These are phyloP conservation scores for Leccinum subtestaceum DNA, from an alignment of 768 basidiomycete species.

Conservation along the genomic window DNA sequence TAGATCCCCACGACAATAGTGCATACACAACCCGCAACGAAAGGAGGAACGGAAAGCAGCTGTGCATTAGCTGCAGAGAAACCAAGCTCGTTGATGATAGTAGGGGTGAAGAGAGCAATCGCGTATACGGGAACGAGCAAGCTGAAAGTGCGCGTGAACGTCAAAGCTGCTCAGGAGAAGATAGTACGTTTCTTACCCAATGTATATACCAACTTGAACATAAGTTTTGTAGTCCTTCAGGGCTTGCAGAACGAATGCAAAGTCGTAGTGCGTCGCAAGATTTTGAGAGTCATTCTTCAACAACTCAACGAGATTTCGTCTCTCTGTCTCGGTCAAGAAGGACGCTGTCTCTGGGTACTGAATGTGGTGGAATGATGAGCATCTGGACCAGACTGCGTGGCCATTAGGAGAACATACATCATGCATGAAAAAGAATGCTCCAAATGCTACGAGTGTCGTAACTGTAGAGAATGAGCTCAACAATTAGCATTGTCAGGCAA, in stretches of 20 bases:
- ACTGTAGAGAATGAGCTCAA: slow-evolving; percentile 11
- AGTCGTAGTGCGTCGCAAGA: slow-evolving; percentile 42
- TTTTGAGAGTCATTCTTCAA: slow-evolving; percentile 43
- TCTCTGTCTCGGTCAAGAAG: slow-evolving; percentile 47
- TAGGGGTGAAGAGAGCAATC: slow-evolving; percentile 50
- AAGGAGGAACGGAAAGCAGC: slow-evolving; percentile 48
- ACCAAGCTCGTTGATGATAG: slow-evolving; percentile 49
- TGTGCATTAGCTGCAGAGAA: slow-evolving; percentile 52
- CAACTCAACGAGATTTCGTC: slow-evolving; percentile 29
- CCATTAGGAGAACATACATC: slow-evolving; percentile 36
- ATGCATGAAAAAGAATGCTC: slow-evolving; percentile 49
- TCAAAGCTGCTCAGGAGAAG: neutral
- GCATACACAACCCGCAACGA: slow-evolving; percentile 42
- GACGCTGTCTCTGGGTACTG: slow-evolving; percentile 55
- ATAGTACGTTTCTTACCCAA: slow-evolving; percentile 32
- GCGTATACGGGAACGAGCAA: slow-evolving; percentile 47
- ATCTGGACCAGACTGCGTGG: neutral
- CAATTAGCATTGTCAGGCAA: neutral
- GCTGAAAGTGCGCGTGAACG: slow-evolving; percentile 20
- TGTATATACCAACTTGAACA: slow-evolving; percentile 35
- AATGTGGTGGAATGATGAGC: neutral
- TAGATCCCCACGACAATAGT: slow-evolving; percentile 42
- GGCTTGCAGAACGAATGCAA: slow-evolving; percentile 46
- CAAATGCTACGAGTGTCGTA: slow-evolving; percentile 19
- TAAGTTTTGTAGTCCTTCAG: slow-evolving; percentile 43